Evolutionary conservation across 352 stramenopile genomes (phyloP).

Genomic region (Phytophthora fragariaefolia): DNA sequence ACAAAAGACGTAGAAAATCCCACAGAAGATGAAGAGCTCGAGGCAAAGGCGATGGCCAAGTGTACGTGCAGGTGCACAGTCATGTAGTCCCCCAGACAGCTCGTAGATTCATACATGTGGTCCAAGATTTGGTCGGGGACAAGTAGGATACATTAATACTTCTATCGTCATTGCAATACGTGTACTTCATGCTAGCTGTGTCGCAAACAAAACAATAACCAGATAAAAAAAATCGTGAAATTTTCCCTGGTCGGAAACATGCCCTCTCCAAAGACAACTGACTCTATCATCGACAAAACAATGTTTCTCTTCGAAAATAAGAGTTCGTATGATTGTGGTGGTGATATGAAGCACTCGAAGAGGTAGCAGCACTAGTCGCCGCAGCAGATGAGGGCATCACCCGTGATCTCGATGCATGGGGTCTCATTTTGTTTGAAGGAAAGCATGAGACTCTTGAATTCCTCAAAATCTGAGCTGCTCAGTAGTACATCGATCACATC

Average conservation of each 20-base stretch:
- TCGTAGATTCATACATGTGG: constrained; percentile 9
- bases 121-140: neutral
- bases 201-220: too few relatives aligned
- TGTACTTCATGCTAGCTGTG: too few relatives aligned
- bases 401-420: constrained; percentile 78
- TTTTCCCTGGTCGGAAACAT: too few relatives aligned
- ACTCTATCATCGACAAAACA: too few relatives aligned
- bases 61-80: constrained; percentile 70
- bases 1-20: constrained; percentile 16
- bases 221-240: too few relatives aligned
- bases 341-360: neutral
- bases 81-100: constrained; percentile 55
- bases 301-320: neutral
- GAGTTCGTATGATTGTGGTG: neutral
- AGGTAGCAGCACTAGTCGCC: constrained; percentile 27
- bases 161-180: neutral
- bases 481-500: constrained; percentile 85
- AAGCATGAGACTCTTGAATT: constrained; percentile 90
- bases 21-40: constrained; percentile 48
- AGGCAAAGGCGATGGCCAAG: constrained; percentile 69
- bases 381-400: constrained; percentile 60
- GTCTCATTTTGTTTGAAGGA: constrained; percentile 88
- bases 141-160: neutral
- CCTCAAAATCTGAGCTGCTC: constrained; percentile 87
- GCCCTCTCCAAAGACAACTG: too few relatives aligned